A percentile compares a stretch with the other conserved stretches of the same genome.
phyloP scores from a whole-genome alignment of 164 flowering plant species.

The Liquidambar formosana region DNA sequence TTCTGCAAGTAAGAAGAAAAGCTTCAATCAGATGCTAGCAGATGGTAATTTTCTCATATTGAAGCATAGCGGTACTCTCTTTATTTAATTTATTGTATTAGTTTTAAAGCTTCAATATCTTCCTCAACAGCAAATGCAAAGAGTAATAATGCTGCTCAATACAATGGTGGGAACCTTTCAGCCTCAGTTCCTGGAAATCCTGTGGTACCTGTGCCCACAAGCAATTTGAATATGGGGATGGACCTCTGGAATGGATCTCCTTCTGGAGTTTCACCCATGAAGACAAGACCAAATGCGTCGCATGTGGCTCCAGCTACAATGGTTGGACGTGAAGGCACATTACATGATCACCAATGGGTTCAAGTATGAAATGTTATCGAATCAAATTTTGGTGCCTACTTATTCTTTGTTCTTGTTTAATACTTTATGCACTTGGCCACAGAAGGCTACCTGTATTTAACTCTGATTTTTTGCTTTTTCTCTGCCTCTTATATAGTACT shows the following conservation, averaged over 20 bases:
- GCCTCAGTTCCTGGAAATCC: constrained; percentile 12
- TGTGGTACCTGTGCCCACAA: constrained; percentile 4
- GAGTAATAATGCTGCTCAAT: background rate
- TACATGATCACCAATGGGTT: constrained; percentile 5
- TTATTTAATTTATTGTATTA: background rate
- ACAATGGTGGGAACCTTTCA: constrained; percentile 6
- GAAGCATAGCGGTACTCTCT: background rate
- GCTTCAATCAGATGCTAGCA: constrained; percentile 14
- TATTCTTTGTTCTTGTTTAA: background rate
- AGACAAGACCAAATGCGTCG: constrained; percentile 8
- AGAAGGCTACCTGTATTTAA: too few species aligned
- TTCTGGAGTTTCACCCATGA: constrained; percentile 4
- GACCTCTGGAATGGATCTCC: constrained; percentile 10
- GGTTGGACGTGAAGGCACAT: constrained; percentile 11
- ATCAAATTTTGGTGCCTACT: background rate
- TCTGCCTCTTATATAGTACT: background rate
- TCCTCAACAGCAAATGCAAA: constrained; percentile 3
- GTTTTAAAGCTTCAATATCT: background rate
- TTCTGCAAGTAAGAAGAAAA: constrained; percentile 11
- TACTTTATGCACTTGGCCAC: background rate
- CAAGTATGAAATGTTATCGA: constrained; percentile 10
- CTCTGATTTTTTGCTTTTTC: background rate
- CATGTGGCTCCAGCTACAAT: constrained; percentile 5
- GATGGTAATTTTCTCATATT: constrained; percentile 10
- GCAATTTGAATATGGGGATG: constrained; percentile 14